Evolutionary conservation across 192 early-diverging fungal genomes (phyloP).

Genomic region (Martensiomyces pterosporus): DNA sequence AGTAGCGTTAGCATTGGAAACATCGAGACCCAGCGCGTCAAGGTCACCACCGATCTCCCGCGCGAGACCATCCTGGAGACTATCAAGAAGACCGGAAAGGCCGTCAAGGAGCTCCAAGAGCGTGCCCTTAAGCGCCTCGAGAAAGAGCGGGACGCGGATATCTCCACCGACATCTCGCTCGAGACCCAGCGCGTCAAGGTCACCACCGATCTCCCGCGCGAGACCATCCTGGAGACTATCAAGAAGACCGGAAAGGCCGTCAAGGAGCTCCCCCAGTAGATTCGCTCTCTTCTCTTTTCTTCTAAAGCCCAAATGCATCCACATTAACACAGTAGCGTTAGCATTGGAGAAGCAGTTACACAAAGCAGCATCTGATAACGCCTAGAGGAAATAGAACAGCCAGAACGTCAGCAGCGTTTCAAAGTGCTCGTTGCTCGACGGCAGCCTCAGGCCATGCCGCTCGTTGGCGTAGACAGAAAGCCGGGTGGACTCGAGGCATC

Average conservation of each 20-base stretch:
- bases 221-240: conserved; percentile 27
- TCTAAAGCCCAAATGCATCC: no score
- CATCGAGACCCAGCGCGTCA: no score
- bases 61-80: conserved; percentile 19
- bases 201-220: conserved; percentile 25
- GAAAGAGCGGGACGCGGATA: conserved; percentile 49
- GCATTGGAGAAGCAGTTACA: no score
- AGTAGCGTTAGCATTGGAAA: no score
- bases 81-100: conserved; percentile 47
- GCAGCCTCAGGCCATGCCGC: conserved; percentile 63
- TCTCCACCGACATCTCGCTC: conserved; percentile 56
- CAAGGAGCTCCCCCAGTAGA: conserved; percentile 4
- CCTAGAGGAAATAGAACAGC: conserved; percentile 54
- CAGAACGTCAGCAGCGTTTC: conserved; percentile 68
- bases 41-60: conserved; percentile 39
- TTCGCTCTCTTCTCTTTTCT: no score
- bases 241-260: conserved; percentile 41
- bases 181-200: conserved; percentile 57
- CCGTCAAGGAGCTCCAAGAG: conserved; percentile 25
- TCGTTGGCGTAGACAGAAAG: conserved; percentile 72
- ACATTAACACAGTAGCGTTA: no score
- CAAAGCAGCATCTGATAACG: no score
- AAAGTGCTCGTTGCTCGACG: conserved; percentile 70
- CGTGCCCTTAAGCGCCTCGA: conserved; percentile 51
- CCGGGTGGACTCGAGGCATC: conserved; percentile 55